phyloP scores from a whole-genome alignment of 768 basidiomycete species.

The Exidia glandulosa region DNA sequence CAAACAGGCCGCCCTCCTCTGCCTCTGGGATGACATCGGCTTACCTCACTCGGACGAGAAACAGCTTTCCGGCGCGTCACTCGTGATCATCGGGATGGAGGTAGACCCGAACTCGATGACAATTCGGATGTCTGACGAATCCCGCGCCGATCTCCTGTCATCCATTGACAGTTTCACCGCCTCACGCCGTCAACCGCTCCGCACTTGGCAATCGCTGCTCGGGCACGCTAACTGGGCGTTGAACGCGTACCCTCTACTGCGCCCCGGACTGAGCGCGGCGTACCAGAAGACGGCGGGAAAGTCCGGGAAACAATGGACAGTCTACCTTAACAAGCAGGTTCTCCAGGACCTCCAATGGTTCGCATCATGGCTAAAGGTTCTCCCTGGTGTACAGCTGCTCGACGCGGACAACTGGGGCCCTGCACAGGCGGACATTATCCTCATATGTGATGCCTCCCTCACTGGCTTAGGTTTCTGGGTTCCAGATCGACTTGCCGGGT shows the following conservation, averaged over 20 bases:
- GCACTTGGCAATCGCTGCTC: slow-evolving; percentile 18
- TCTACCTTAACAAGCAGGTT: slow-evolving; percentile 22
- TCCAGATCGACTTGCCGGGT: slow-evolving; percentile 3
- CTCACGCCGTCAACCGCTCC: slow-evolving; percentile 9
- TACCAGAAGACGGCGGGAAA: slow-evolving; percentile 27
- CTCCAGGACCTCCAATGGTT: slow-evolving; percentile 24
- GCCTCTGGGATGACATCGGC: slow-evolving; percentile 29
- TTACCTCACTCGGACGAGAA: slow-evolving; percentile 29
- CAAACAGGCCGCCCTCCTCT: slow-evolving; percentile 24
- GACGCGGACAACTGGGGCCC: neutral
- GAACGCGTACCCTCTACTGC: slow-evolving; percentile 27
- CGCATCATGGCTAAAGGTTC: neutral
- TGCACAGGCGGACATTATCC: slow-evolving; percentile 1
- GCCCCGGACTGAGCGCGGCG: slow-evolving; percentile 20
- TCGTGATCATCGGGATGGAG: slow-evolving; percentile 29
- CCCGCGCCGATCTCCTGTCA: slow-evolving; percentile 6
- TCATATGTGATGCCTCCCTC: slow-evolving; percentile 14
- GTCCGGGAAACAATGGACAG: neutral
- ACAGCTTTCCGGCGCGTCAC: slow-evolving; percentile 21
- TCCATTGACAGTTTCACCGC: neutral
- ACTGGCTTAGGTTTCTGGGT: slow-evolving; percentile 14
- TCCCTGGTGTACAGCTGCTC: neutral
- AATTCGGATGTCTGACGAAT: slow-evolving; percentile 18
- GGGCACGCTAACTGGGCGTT: slow-evolving; percentile 32
- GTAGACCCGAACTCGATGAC: slow-evolving; percentile 26